These are phyloP conservation scores for Solanum pinnatisectum DNA, from an alignment of 257 asterid genomes.

Conservation along the genomic window DNA sequence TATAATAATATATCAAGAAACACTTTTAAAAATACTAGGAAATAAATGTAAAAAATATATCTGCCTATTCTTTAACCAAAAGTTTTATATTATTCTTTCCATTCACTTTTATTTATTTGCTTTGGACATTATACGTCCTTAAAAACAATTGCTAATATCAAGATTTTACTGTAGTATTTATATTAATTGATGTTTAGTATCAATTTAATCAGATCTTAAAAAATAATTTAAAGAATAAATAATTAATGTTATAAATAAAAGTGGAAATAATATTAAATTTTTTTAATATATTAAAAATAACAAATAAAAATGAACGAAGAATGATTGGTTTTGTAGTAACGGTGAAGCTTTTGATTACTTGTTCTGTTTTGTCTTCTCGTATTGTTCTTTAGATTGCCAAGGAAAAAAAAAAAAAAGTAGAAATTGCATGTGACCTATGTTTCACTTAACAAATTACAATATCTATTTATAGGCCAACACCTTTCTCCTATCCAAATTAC, in stretches of 20 bases:
- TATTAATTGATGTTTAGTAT: too few relatives aligned
- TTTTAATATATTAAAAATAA: too few relatives aligned
- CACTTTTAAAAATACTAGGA: neutral
- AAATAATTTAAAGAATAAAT: too few relatives aligned
- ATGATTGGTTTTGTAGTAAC: neutral
- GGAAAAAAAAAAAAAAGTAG: accelerated
- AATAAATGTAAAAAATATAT: neutral
- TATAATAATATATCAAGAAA: neutral
- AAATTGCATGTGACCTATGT: neutral
- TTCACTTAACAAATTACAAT: neutral
- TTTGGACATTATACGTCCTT: too few relatives aligned
- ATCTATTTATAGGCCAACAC: neutral
- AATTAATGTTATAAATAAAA: too few relatives aligned
- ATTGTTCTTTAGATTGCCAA: neutral
- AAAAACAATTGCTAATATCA: too few relatives aligned
- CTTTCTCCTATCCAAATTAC: neutral
- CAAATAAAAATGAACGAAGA: neutral
- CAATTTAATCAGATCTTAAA: too few relatives aligned
- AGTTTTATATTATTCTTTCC: neutral
- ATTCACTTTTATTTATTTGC: neutral
- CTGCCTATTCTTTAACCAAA: neutral
- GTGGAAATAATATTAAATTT: too few relatives aligned
- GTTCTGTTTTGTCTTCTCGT: neutral
- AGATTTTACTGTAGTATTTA: too few relatives aligned
- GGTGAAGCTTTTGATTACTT: neutral